phyloP scores from a whole-genome alignment of 176 grass and related monocot genomes.

The Lolium perenne region DNA sequence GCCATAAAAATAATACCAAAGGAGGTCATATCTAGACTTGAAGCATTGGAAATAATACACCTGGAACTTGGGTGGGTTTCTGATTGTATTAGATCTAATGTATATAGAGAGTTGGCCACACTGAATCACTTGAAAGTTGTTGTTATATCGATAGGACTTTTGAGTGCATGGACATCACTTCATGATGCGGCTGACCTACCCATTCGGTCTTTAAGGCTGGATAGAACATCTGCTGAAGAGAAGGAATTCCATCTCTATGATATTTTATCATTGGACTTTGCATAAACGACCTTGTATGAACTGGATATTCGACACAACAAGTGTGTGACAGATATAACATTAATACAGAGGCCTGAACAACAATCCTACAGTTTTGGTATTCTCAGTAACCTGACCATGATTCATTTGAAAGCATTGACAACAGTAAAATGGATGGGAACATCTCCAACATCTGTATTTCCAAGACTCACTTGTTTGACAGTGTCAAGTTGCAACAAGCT shows the following conservation, averaged over 20 bases:
- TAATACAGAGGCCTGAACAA: accelerated
- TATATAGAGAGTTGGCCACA: too few species aligned
- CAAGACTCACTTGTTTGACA: neutral
- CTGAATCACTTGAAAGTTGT: too few species aligned
- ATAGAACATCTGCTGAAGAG: too few species aligned
- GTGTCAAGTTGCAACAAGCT: neutral
- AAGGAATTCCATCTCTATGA: neutral
- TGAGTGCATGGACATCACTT: too few species aligned
- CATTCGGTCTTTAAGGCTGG: neutral
- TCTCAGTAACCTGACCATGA: neutral
- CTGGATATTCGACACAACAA: neutral
- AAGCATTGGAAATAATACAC: too few species aligned
- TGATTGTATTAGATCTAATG: too few species aligned
- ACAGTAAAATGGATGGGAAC: neutral
- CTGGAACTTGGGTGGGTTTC: too few species aligned
- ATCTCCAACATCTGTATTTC: neutral
- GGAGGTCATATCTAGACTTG: too few species aligned
- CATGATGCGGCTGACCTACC: neutral
- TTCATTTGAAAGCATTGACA: neutral
- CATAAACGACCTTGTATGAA: neutral
- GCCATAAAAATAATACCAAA: too few species aligned
- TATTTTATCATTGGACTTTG: neutral
- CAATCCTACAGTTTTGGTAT: neutral
- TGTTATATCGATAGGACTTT: too few species aligned
- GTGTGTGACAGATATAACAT: neutral